Evolutionary conservation across 2,329 filamentous ascomycete species (phyloP).

Genomic region (Aspergillus oerlinghausenensis): DNA sequence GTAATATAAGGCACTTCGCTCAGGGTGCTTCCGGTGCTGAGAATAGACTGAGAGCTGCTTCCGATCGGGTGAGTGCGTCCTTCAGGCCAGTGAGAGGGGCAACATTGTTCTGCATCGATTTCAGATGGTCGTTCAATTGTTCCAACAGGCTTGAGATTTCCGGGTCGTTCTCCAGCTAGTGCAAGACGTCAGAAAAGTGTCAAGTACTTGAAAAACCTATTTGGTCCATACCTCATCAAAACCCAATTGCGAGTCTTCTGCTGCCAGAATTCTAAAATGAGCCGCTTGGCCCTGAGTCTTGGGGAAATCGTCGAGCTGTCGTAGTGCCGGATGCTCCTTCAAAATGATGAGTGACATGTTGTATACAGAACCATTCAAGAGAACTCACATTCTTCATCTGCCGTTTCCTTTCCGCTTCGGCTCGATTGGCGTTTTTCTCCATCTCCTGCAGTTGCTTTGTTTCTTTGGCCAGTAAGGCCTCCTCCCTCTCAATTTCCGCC

Average conservation of each 20-base stretch:
- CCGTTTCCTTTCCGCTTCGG: conserved; percentile 35
- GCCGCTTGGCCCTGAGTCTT: conserved; percentile 12
- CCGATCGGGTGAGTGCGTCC: conserved; percentile 35
- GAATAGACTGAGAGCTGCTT: conserved; percentile 31
- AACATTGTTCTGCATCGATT: conserved; percentile 42
- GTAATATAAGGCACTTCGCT: conserved; percentile 20
- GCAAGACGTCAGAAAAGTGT: conserved; percentile 9
- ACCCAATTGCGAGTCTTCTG: conserved; percentile 20
- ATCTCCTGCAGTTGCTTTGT: conserved; percentile 38
- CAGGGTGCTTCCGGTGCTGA: conserved; percentile 20
- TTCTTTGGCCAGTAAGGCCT: conserved; percentile 38
- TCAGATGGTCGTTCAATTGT: conserved; percentile 40
- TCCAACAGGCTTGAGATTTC: conserved; percentile 33
- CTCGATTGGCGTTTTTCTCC: conserved; percentile 40
- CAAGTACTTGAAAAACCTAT: background rate
- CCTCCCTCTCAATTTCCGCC: conserved; percentile 40
- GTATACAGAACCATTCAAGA: background rate
- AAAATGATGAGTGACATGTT: conserved; percentile 12
- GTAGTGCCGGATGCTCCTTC: conserved; percentile 39
- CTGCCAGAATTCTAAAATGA: conserved; percentile 25
- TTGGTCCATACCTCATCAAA: conserved; percentile 30
- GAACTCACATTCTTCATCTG: conserved; percentile 37
- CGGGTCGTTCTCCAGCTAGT: conserved; percentile 35
- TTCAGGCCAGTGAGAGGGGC: conserved; percentile 33
- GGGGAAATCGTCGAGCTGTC: conserved; percentile 27